phyloP scores from a whole-genome alignment of 1,284 basidiomycete genomes.

The Pterulicium gracile region DNA sequence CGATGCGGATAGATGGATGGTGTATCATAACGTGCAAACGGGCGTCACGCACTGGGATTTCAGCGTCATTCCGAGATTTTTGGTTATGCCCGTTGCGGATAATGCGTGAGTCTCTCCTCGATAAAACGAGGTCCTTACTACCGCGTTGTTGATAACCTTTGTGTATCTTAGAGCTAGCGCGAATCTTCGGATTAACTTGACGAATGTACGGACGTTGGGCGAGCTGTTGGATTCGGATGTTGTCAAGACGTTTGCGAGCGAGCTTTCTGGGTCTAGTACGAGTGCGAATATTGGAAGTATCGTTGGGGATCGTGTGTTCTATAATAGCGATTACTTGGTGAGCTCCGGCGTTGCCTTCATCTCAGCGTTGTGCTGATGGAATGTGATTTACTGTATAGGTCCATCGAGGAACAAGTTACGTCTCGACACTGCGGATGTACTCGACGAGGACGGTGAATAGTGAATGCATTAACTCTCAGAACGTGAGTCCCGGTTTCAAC shows the following conservation, averaged over 20 bases:
- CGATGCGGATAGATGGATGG: slow-evolving; percentile 36
- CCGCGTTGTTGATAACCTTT: no score
- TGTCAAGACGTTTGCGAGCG: slow-evolving; percentile 29
- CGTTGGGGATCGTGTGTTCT: slow-evolving; percentile 55
- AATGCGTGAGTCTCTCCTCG: no score
- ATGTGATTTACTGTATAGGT: no score
- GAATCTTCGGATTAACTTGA: no score
- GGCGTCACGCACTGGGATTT: slow-evolving; percentile 36
- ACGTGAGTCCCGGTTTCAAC: slow-evolving; percentile 22
- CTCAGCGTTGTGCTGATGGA: no score
- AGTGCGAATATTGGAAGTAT: slow-evolving; percentile 48
- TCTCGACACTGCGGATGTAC: slow-evolving; percentile 56
- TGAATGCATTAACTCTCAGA: slow-evolving; percentile 56
- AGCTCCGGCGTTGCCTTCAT: no score
- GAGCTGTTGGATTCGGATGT: slow-evolving; percentile 34
- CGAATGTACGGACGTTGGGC: no score
- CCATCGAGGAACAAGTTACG: slow-evolving; percentile 44
- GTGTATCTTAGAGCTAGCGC: no score
- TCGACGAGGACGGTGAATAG: slow-evolving; percentile 51
- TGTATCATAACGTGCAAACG: slow-evolving; percentile 31
- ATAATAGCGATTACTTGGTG: slow-evolving; percentile 60
- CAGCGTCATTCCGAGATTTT: slow-evolving; percentile 35
- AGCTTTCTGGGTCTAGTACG: slow-evolving; percentile 23
- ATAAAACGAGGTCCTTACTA: no score
- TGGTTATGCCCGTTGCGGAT: slow-evolving; percentile 13